Evolutionary conservation across 2,329 filamentous ascomycete genomes (phyloP).

Genomic region (Teratosphaeria nubilosa): DNA sequence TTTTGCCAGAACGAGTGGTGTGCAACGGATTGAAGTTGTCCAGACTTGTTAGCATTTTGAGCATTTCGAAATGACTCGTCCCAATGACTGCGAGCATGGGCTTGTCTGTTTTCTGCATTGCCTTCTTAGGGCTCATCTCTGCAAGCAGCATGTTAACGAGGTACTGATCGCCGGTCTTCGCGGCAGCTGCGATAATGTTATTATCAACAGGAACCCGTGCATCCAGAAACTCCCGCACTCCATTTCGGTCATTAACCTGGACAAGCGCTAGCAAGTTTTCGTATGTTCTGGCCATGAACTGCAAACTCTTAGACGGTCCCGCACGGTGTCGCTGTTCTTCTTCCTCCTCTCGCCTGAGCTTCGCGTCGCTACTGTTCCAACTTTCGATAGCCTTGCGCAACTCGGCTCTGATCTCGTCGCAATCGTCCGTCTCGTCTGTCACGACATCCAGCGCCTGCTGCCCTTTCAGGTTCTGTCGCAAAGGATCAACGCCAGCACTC

Average conservation of each 20-base stretch:
- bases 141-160: conserved; percentile 63
- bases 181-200: conserved; percentile 80
- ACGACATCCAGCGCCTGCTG: conserved; percentile 85
- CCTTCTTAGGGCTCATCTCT: conserved; percentile 46
- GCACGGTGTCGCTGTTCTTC: conserved; percentile 30
- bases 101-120: conserved; percentile 64
- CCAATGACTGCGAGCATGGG: conserved; percentile 93
- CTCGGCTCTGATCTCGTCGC: conserved; percentile 53
- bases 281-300: conserved; percentile 41
- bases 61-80: conserved; percentile 72
- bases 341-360: conserved; percentile 45
- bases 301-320: conserved; percentile 29
- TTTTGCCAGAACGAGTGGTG: conserved; percentile 59
- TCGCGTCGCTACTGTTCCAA: conserved; percentile 28
- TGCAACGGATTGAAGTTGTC: conserved; percentile 71
- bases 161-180: conserved; percentile 81
- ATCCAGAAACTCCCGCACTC: conserved; percentile 39
- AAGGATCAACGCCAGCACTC: conserved; percentile 79
- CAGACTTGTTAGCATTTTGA: conserved; percentile 41
- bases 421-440: conserved; percentile 67
- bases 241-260: conserved; percentile 38
- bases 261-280: conserved; percentile 41
- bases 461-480: conserved; percentile 82
- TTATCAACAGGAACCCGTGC: conserved; percentile 49
- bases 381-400: conserved; percentile 36